Conservation (phyloP, 129 eudicot species). For the Chrysanthemum seticuspe region DNA sequence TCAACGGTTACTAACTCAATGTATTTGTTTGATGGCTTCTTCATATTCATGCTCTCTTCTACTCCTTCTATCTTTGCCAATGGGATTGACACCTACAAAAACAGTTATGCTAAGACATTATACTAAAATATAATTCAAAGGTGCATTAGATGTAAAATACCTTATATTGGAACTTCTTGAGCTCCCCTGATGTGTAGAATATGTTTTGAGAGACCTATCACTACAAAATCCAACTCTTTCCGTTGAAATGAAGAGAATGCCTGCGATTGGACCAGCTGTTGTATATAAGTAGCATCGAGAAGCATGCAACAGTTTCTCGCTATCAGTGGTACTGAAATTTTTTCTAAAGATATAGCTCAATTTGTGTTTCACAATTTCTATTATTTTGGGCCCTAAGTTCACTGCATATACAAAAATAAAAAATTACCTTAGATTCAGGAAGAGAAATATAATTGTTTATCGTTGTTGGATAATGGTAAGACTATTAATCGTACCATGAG, state of each 20-base stretch:
- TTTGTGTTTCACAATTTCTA: slow-evolving; percentile 35
- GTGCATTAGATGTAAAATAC: slow-evolving; percentile 2
- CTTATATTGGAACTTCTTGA: slow-evolving; percentile 33
- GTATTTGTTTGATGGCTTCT: slow-evolving; percentile 32
- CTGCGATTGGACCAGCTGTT: slow-evolving; percentile 34
- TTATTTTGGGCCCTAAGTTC: slow-evolving; percentile 25
- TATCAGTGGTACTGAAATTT: slow-evolving; percentile 15
- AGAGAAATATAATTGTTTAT: neutral
- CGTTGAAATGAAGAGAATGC: slow-evolving; percentile 34
- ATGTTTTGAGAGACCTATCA: slow-evolving; percentile 26
- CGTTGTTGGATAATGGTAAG: neutral
- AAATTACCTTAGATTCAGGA: neutral
- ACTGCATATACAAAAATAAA: slow-evolving; percentile 7
- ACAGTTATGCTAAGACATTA: neutral
- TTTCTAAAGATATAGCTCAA: slow-evolving; percentile 27
- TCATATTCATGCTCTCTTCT: slow-evolving; percentile 23
- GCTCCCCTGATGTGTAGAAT: slow-evolving; percentile 29
- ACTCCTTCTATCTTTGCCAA: slow-evolving; percentile 36
- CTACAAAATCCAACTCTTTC: slow-evolving; percentile 35
- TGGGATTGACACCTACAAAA: slow-evolving; percentile 32
- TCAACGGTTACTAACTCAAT: slow-evolving; percentile 39
- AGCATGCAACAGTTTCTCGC: slow-evolving; percentile 35
- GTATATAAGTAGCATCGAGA: slow-evolving; percentile 35
- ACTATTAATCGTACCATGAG: neutral
- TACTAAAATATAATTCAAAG: neutral